phyloP scores from a whole-genome alignment of 2,329 filamentous ascomycete species.

The Arthrinium puccinioides region DNA sequence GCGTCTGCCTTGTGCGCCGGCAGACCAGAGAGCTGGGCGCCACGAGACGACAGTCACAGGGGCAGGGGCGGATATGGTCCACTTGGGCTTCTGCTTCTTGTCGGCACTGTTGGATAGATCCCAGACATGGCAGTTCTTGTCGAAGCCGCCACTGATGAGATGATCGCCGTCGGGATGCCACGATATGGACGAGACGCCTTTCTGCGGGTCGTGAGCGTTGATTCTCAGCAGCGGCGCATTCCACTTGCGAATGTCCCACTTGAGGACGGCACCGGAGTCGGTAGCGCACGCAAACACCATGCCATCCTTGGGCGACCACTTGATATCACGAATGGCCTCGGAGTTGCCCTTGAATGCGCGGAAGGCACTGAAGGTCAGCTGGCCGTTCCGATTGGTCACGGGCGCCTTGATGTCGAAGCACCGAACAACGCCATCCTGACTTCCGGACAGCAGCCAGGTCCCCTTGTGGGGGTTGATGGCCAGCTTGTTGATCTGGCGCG shows the following conservation, averaged over 20 bases:
- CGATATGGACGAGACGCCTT: slow-evolving; percentile 50
- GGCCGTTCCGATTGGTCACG: slow-evolving; percentile 37
- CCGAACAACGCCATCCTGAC: slow-evolving; percentile 56
- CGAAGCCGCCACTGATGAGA: slow-evolving; percentile 54
- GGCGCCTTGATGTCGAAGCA: slow-evolving; percentile 51
- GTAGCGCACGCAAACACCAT: slow-evolving; percentile 58
- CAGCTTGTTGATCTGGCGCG: slow-evolving; percentile 55
- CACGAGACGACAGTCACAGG: slow-evolving; percentile 53
- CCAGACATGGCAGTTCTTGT: slow-evolving; percentile 59
- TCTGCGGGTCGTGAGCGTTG: slow-evolving; percentile 48
- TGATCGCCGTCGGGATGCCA: slow-evolving; percentile 66
- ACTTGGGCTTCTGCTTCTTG: slow-evolving; percentile 58
- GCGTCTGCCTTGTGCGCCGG: slow-evolving; percentile 50
- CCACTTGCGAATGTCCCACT: slow-evolving; percentile 56
- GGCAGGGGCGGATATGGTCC: slow-evolving; percentile 52
- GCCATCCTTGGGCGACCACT: slow-evolving; percentile 57
- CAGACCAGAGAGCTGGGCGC: slow-evolving; percentile 60
- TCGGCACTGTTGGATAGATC: slow-evolving; percentile 53
- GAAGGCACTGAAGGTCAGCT: slow-evolving; percentile 41
- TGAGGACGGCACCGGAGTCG: slow-evolving; percentile 53
- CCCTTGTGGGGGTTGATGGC: slow-evolving; percentile 55
- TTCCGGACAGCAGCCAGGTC: slow-evolving; percentile 53
- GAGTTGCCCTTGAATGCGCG: slow-evolving; percentile 42
- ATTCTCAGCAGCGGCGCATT: slow-evolving; percentile 48
- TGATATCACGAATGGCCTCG: slow-evolving; percentile 54